These are phyloP conservation scores for Nepenthes gracilis DNA, from an alignment of 148 eudicot genomes.

Conservation along the genomic window DNA sequence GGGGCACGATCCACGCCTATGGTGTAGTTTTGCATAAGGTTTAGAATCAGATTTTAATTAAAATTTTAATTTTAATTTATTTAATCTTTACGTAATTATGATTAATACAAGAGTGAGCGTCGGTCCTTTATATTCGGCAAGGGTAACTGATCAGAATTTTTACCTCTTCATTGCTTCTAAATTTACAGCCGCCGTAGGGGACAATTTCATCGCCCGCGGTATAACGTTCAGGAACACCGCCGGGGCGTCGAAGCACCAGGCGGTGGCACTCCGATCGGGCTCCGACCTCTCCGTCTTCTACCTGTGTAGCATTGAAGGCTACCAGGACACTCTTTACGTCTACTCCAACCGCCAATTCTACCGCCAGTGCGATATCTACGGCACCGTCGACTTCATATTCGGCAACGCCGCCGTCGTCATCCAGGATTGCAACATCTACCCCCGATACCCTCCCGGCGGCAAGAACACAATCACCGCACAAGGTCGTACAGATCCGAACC, in stretches of 20 bases:
- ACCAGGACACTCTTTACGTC: slow-evolving; percentile 77
- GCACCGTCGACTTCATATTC: slow-evolving; percentile 69
- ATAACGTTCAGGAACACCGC: slow-evolving; percentile 70
- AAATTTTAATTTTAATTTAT: too few species aligned
- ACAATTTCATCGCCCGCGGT: slow-evolving; percentile 62
- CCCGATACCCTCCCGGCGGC: slow-evolving; percentile 30
- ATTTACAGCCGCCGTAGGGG: slow-evolving; percentile 43
- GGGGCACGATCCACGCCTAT: too few species aligned
- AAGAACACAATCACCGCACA: slow-evolving; percentile 72
- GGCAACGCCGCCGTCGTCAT: slow-evolving; percentile 71
- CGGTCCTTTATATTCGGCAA: too few species aligned
- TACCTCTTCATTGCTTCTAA: too few species aligned
- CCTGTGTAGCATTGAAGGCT: slow-evolving; percentile 72
- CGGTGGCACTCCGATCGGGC: slow-evolving; percentile 63
- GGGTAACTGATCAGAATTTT: too few species aligned
- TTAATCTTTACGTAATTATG: too few species aligned
- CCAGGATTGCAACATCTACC: slow-evolving; percentile 58
- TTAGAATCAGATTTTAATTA: too few species aligned
- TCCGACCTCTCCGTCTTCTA: slow-evolving; percentile 79
- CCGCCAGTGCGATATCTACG: slow-evolving; percentile 53
- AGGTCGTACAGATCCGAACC: slow-evolving; percentile 64
- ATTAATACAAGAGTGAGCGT: too few species aligned
- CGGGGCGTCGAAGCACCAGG: slow-evolving; percentile 63
- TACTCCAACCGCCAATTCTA: slow-evolving; percentile 60
- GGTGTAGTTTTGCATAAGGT: too few species aligned